A percentile compares a stretch with the other conserved stretches of the same genome.
phyloP scores from a whole-genome alignment of 345 rosid genomes.

The Brassica juncea region DNA sequence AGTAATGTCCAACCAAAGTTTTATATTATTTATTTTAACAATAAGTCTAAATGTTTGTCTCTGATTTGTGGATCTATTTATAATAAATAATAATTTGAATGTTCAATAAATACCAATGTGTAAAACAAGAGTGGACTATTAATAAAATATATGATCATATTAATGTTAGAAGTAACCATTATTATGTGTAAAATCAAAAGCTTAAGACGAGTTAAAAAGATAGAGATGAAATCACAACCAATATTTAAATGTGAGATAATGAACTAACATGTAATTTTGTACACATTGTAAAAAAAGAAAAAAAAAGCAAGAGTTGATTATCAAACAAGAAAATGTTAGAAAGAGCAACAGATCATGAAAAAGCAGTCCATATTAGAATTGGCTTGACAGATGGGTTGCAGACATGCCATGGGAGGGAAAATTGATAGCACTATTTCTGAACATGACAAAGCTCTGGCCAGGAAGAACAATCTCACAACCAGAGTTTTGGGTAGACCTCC shows the following conservation, averaged over 20 bases:
- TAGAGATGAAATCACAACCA: not conserved
- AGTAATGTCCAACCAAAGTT: not conserved
- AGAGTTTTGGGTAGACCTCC: constrained; percentile 59
- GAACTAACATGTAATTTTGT: not conserved
- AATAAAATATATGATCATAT: not conserved
- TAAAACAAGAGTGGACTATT: not conserved
- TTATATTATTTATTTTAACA: not conserved
- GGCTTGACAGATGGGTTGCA: constrained; percentile 88
- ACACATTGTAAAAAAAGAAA: too few relatives aligned
- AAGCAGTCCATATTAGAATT: constrained; percentile 57
- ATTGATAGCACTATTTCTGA: constrained; percentile 42
- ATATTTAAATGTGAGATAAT: not conserved
- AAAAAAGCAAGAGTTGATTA: too few relatives aligned
- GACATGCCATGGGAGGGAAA: constrained; percentile 70
- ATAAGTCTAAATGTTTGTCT: not conserved
- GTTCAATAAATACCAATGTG: not conserved
- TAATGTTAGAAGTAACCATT: not conserved
- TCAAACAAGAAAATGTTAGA: constrained; percentile 44
- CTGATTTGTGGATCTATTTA: not conserved
- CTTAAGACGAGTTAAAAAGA: too few relatives aligned
- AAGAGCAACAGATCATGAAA: constrained; percentile 48
- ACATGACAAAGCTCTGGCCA: constrained; percentile 54
- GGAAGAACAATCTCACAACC: constrained; percentile 59
- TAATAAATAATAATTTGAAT: not conserved
- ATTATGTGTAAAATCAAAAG: too few relatives aligned